Base-by-base conservation (phyloP, 2,329 filamentous ascomycete species). In the Leptodontidium sp. region DNA sequence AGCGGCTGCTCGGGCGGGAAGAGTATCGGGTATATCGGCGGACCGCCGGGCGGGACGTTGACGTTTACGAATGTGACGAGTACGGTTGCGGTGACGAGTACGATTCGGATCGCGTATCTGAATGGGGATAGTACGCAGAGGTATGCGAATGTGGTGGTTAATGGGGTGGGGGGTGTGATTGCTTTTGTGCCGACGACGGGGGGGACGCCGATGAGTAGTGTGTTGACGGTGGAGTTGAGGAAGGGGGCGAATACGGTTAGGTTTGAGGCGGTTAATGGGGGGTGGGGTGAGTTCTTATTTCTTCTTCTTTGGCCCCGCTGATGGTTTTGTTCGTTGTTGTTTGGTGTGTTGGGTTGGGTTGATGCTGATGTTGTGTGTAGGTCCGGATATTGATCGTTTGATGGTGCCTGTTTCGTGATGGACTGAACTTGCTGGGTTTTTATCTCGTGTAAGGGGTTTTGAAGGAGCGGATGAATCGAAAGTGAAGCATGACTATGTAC, bases 21-120 rank as follows among this genome's bases (percentile, higher is more conserved):
- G 1, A 80, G 83, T 0, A 86, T 85, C 0, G 88, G 89, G 0
- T 89, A 87, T 38, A 80, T 86, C 2, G 88, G 88, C 0, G 86
- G 86, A 0, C 76, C 80, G 0, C 74, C 79, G 0, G 79, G 78
- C 0, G 86, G 85, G 0, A 83, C 79, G 0, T 78, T 88, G 2
- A 82, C 82, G 0, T 86, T 90, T 61, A 74, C 75, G 0, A 79
- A 78, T 4, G 80, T 89, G 1, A 78, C 78, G 17, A 84, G 83
- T 59, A 78, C 80, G 1, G 81, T 77, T 0, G 78, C 82, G 0
- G 84, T 82, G 0, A 75, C 80, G 14, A 85, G 82, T 0, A 88
- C 87, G 0, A 79, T 90, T 11, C 78, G 84, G 0, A 82, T 90
- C 64, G 83, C 85, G 72, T 86, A 87, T 74, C 75, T 82, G 15